These are phyloP conservation scores for Aureobasidium leucospermi DNA, from an alignment of 2,329 filamentous ascomycete species.

Conservation along the genomic window DNA sequence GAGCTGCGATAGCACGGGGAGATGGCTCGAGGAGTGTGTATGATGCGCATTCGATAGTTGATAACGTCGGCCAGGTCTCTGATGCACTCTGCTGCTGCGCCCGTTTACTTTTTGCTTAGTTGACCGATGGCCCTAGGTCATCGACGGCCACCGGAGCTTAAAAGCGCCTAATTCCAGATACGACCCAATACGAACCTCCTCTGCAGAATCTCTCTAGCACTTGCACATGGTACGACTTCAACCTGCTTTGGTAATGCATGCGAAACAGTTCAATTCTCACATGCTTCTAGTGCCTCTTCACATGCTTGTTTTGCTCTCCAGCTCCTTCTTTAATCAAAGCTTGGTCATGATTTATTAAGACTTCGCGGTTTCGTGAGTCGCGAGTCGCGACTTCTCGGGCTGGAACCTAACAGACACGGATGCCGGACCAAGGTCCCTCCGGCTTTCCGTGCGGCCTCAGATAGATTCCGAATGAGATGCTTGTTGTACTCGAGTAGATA, in stretches of 20 bases:
- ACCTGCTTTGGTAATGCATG: background rate
- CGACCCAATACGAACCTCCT: background rate
- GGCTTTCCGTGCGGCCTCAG: background rate
- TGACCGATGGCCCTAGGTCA: background rate
- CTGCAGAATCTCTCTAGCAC: background rate
- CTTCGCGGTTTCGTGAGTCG: background rate
- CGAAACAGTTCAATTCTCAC: background rate
- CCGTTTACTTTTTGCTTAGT: slow-evolving; percentile 9
- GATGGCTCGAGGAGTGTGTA: background rate
- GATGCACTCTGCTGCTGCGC: background rate
- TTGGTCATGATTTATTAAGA: background rate
- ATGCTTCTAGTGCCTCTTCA: background rate
- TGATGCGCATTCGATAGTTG: background rate
- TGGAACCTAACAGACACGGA: background rate
- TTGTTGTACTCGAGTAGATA: no score
- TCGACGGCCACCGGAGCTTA: background rate
- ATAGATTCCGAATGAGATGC: no score
- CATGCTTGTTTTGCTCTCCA: background rate
- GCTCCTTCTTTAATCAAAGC: background rate
- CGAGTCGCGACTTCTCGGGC: background rate
- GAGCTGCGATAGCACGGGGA: background rate
- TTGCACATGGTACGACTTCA: background rate
- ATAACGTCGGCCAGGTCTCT: background rate
- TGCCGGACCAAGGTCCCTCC: background rate
- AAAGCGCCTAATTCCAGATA: background rate